Evolutionary conservation across 192 early-diverging fungal species (phyloP).

Genomic region (Coemansia sp.): DNA sequence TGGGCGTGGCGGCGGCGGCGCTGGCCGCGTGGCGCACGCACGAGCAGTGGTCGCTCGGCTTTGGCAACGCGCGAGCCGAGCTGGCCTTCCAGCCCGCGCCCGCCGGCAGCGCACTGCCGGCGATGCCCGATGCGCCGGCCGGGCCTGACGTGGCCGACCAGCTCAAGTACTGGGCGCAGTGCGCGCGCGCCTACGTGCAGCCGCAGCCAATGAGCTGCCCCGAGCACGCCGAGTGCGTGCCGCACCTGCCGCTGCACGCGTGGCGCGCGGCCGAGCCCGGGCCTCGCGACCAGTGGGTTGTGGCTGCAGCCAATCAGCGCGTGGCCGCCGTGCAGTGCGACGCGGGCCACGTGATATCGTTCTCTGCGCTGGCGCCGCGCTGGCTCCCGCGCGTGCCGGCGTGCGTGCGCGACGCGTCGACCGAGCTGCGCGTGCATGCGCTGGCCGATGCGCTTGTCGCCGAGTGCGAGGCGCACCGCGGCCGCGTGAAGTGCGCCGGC

Average conservation of each 20-base stretch:
- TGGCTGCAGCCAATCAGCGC: slow-evolving; percentile 3
- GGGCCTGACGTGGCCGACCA: not conserved
- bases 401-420: slow-evolving; percentile 48
- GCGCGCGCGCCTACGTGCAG: slow-evolving; percentile 24
- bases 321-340: slow-evolving; percentile 44
- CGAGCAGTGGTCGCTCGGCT: slow-evolving; percentile 41
- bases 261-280: slow-evolving; percentile 3
- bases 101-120: slow-evolving; percentile 19
- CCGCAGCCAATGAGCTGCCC: slow-evolving; percentile 44
- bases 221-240: slow-evolving; percentile 46
- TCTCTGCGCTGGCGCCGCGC: slow-evolving; percentile 32
- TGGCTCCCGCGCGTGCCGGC: slow-evolving; percentile 26
- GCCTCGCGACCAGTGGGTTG: slow-evolving; percentile 43
- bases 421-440: slow-evolving; percentile 37
- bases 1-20: slow-evolving; percentile 12
- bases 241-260: slow-evolving; percentile 29
- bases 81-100: slow-evolving; percentile 26
- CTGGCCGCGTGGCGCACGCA: slow-evolving; percentile 37
- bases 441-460: slow-evolving; percentile 37
- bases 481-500: slow-evolving; percentile 36
- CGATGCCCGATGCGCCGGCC: slow-evolving; percentile 19
- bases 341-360: slow-evolving; percentile 37
- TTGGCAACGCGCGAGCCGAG: slow-evolving; percentile 42
- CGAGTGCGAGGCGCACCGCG: slow-evolving; percentile 38
- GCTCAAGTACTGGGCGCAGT: slow-evolving; percentile 16